Evolutionary conservation across 2,329 filamentous ascomycete species (phyloP).

Genomic region (Sporothrix brasiliensis): DNA sequence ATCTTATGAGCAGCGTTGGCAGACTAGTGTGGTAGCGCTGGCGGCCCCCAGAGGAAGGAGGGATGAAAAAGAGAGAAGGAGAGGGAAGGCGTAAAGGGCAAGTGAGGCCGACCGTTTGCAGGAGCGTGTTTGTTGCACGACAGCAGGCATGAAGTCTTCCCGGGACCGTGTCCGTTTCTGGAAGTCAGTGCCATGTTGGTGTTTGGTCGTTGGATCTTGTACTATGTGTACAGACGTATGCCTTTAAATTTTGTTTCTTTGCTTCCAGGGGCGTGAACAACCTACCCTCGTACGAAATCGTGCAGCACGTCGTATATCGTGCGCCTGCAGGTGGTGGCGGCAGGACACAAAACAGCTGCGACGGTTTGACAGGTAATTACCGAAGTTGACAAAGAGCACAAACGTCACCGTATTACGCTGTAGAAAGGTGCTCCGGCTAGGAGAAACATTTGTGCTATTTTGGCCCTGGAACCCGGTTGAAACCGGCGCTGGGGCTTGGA

Average conservation of each 20-base stretch:
- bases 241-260: neutral
- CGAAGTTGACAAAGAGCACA: no score
- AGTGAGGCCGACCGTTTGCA: neutral
- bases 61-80: neutral
- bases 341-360: neutral
- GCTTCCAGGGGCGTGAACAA: neutral
- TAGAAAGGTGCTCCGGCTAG: no score
- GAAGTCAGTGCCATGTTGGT: neutral
- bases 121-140: conserved; percentile 8
- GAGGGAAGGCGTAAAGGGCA: neutral
- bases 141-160: neutral
- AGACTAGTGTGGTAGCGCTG: conserved; percentile 8
- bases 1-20: conserved; percentile 23
- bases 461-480: neutral
- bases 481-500: neutral
- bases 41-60: neutral
- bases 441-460: neutral
- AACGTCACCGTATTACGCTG: no score
- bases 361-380: conserved; percentile 5
- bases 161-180: neutral
- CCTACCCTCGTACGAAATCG: no score
- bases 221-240: neutral
- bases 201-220: neutral
- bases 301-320: neutral
- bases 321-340: neutral